A percentile compares a stretch with the other conserved stretches of the same genome.
phyloP scores from a whole-genome alignment of 192 early-diverging fungal genomes.

The Backusella circina region DNA sequence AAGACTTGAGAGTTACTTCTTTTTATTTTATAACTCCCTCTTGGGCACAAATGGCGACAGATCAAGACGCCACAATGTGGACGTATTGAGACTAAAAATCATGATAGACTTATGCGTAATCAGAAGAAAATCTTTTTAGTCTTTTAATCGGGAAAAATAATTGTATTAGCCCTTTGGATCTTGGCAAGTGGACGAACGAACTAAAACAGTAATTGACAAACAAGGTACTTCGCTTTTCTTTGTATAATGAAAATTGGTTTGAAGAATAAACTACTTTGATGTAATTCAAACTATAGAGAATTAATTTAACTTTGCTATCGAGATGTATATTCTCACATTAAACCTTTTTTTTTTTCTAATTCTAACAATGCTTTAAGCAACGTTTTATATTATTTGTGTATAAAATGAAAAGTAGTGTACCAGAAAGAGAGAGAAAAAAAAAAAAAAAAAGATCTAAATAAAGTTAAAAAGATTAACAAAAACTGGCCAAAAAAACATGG shows the following conservation, averaged over 20 bases:
- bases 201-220: not conserved
- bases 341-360: not conserved
- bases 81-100: not conserved
- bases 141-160: not conserved
- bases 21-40: conserved; percentile 1
- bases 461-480: not conserved
- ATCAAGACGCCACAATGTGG: conserved; percentile 3
- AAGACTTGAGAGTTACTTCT: not conserved
- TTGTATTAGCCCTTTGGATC: not conserved
- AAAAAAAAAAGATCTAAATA: not conserved
- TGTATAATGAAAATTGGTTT: not conserved
- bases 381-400: not conserved
- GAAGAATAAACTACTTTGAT: not conserved
- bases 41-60: not conserved
- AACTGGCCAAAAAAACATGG: not conserved
- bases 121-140: not conserved
- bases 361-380: not conserved
- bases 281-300: not conserved
- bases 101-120: not conserved
- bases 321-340: not conserved
- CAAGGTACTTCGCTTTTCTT: not conserved
- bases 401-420: not conserved
- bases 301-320: not conserved
- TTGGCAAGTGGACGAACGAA: not conserved
- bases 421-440: not conserved